Evolutionary conservation across 169 alveolate species (phyloP).

Genomic region (Cryptosporidium baileyi): DNA sequence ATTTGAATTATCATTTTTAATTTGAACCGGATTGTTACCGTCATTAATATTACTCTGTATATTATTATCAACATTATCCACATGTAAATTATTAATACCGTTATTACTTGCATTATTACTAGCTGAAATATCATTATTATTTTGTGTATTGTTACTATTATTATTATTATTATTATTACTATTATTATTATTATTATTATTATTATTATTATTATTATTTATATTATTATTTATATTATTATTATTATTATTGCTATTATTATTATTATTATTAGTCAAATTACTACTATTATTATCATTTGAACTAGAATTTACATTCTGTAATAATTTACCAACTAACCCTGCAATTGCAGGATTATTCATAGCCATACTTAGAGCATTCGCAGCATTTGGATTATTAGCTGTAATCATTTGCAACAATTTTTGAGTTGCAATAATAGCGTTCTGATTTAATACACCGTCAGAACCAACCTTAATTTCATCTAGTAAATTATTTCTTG

Average conservation of each 20-base stretch:
- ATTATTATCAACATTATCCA: background rate
- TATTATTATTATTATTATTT: background rate
- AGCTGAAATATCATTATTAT: no score
- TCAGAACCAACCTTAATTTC: conserved; percentile 33
- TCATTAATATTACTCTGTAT: no score
- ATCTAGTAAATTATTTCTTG: background rate
- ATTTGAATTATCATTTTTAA: no score
- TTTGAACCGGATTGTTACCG: no score
- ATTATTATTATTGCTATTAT: no score
- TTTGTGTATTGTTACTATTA: no score
- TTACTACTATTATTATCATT: background rate
- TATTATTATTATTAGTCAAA: background rate
- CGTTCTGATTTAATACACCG: conserved; percentile 29
- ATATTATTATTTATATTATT: no score
- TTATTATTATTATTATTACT: background rate
- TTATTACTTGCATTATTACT: background rate
- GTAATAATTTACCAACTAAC: conserved; percentile 52
- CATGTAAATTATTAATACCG: no score
- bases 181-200: no score
- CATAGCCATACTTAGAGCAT: conserved; percentile 57
- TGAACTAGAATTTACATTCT: no score
- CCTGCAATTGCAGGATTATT: conserved; percentile 68
- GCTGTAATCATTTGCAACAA: conserved; percentile 67
- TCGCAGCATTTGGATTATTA: conserved; percentile 62
- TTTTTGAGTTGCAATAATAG: conserved; percentile 50